Percentiles rank a stretch among this genome's conserved stretches.
phyloP scores from a whole-genome alignment of 2,329 filamentous ascomycete genomes.

The Cytospora mali region DNA sequence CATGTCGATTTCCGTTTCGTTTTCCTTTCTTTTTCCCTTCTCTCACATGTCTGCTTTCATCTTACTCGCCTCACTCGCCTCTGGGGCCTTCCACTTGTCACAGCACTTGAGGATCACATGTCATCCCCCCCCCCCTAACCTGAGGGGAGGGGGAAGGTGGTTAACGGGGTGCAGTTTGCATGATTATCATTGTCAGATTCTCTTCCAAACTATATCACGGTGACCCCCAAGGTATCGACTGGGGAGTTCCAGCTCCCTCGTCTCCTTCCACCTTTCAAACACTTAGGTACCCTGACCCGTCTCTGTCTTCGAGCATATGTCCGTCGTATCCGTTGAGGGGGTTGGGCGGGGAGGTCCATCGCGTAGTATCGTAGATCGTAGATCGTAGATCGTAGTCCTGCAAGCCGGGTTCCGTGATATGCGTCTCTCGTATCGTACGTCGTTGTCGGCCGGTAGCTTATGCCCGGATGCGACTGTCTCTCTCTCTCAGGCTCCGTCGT shows the following conservation, averaged over 20 bases:
- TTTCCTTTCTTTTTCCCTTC: background rate
- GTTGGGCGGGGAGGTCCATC: no score
- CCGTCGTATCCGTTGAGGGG: background rate
- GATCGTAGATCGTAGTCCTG: background rate
- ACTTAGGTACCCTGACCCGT: no score
- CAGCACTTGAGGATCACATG: no score
- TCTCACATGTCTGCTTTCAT: background rate
- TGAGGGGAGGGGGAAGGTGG: no score
- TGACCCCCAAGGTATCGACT: background rate
- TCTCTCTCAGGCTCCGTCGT: conserved; percentile 2
- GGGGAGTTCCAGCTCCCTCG: background rate
- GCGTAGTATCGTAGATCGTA: background rate
- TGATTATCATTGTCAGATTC: background rate
- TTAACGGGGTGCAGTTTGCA: background rate
- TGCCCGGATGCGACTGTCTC: no score
- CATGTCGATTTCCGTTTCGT: no score
- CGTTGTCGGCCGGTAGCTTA: background rate
- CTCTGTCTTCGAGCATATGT: background rate
- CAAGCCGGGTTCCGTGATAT: background rate
- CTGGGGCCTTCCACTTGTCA: no score
- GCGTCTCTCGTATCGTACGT: background rate
- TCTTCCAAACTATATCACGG: background rate
- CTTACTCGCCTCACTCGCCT: no score
- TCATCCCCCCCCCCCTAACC: no score
- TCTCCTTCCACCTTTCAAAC: background rate